These are phyloP conservation scores for Cutaneotrichosporon mucoides DNA, from an alignment of 1,284 basidiomycete species.

Conservation along the genomic window DNA sequence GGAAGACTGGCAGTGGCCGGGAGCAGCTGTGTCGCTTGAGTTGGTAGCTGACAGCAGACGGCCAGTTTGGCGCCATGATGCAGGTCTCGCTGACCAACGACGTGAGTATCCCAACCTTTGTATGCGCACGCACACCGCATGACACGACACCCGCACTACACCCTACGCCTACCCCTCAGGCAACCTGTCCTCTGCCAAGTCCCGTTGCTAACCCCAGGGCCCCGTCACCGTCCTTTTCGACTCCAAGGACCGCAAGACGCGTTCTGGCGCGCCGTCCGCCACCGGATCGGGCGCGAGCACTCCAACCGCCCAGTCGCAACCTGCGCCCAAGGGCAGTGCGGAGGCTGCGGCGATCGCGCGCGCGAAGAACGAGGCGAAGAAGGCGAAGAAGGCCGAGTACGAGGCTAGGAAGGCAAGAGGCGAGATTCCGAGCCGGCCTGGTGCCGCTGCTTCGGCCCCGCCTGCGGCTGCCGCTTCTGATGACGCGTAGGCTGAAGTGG, in stretches of 20 bases:
- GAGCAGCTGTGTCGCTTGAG: background rate
- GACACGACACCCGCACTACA: no score
- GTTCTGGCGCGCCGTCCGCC: background rate
- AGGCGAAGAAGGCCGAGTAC: slow-evolving; percentile 17
- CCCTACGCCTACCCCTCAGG: no score
- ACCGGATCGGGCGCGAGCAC: slow-evolving; percentile 8
- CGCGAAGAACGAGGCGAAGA: slow-evolving; percentile 15
- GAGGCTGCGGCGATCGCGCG: slow-evolving; percentile 12
- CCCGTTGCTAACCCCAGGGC: slow-evolving; percentile 54
- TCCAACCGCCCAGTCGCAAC: slow-evolving; percentile 4
- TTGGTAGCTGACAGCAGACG: slow-evolving; percentile 38
- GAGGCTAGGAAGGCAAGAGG: slow-evolving; percentile 11
- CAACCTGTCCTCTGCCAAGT: no score
- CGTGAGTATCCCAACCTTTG: slow-evolving; percentile 50
- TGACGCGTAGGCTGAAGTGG: background rate
- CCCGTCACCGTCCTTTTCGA: slow-evolving; percentile 78
- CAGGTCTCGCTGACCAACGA: slow-evolving; percentile 78
- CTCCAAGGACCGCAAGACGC: slow-evolving; percentile 24
- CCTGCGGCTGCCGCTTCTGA: background rate
- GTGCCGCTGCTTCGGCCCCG: background rate
- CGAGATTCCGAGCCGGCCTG: background rate
- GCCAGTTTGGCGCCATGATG: slow-evolving; percentile 93
- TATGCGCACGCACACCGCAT: no score
- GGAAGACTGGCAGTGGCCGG: background rate
- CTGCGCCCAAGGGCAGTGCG: background rate